Conservation (phyloP, 2,329 filamentous ascomycete species). For the Aureobasidium sp. region DNA sequence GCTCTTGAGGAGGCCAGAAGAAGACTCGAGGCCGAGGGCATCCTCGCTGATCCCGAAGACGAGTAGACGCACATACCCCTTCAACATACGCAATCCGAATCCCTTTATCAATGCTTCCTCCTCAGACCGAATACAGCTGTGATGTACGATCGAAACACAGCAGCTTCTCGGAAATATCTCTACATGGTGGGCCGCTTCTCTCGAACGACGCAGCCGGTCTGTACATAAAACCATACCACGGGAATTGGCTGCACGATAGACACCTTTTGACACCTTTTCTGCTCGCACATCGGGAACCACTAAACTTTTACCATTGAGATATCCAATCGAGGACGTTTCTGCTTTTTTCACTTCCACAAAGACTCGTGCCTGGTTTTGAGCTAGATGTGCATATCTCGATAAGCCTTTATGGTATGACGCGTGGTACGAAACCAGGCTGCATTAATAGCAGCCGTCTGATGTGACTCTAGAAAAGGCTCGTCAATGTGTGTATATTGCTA, state of each 20-base stretch:
- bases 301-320: background rate
- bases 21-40: slow-evolving; percentile 91
- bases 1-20: slow-evolving; percentile 92
- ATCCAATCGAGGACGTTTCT: slow-evolving; percentile 3
- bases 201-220: slow-evolving; percentile 8
- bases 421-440: too few relatives aligned
- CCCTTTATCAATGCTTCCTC: background rate
- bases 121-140: background rate
- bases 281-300: background rate
- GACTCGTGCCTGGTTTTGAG: background rate
- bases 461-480: too few relatives aligned
- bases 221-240: slow-evolving; percentile 6
- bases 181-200: background rate
- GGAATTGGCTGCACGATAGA: slow-evolving; percentile 1
- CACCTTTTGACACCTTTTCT: background rate
- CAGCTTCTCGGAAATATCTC: background rate
- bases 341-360: background rate
- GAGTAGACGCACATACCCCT: background rate
- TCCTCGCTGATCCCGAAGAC: slow-evolving; percentile 66
- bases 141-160: background rate
- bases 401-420: too few relatives aligned
- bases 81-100: slow-evolving; percentile 12
- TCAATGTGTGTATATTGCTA: background rate
- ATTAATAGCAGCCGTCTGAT: too few relatives aligned
- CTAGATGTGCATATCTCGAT: background rate